These are phyloP conservation scores for Arabidopsis suecica DNA, from an alignment of 345 rosid species.

Conservation along the genomic window DNA sequence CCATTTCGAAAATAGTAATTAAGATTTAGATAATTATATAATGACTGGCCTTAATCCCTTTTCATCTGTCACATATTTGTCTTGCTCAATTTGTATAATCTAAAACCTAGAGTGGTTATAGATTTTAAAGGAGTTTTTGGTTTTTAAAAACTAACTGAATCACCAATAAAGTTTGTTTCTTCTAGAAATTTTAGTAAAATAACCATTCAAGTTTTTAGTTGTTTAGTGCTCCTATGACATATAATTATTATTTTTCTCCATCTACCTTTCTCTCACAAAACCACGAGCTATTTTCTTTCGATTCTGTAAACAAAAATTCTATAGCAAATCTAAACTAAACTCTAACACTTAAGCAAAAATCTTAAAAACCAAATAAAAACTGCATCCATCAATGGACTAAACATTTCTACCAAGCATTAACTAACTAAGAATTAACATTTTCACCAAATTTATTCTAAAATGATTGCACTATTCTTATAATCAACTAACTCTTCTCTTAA, in stretches of 20 bases:
- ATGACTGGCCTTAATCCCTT: not conserved
- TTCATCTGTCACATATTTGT: not conserved
- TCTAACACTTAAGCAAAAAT: too few species aligned
- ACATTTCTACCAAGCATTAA: too few species aligned
- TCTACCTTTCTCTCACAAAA: too few species aligned
- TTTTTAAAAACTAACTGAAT: not conserved
- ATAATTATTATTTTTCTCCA: too few species aligned
- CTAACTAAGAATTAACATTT: not conserved
- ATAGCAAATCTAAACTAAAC: too few species aligned
- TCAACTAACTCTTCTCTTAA: not conserved
- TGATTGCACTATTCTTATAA: not conserved
- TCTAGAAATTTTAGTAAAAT: too few species aligned
- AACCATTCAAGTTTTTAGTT: too few species aligned
- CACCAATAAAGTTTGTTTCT: not conserved
- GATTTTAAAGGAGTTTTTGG: not conserved
- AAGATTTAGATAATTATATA: not conserved
- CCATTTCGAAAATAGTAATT: slow-evolving; percentile 15
- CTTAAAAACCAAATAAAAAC: too few species aligned
- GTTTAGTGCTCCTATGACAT: too few species aligned
- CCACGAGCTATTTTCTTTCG: too few species aligned
- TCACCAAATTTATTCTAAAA: not conserved
- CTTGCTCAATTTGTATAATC: not conserved
- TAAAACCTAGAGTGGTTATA: not conserved
- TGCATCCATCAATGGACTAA: too few species aligned
- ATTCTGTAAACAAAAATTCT: too few species aligned